Evolutionary conservation across 768 basidiomycete genomes (phyloP).

Genomic region (Boletus coccyginus): DNA sequence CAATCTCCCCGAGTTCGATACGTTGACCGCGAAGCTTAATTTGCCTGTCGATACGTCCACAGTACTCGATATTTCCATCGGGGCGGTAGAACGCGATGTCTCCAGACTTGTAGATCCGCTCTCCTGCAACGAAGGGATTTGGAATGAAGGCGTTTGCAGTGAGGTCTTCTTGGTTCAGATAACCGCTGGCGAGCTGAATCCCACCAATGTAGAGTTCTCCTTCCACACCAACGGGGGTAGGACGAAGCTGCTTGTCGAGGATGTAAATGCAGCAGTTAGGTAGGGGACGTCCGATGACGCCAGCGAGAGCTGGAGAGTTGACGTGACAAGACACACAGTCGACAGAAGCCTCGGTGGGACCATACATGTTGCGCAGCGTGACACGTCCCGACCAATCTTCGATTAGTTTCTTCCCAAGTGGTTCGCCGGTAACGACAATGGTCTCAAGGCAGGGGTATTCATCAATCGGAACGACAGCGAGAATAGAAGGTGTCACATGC

Average conservation of each 20-base stretch:
- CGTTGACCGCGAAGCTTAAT: conserved; percentile 34
- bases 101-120: conserved; percentile 31
- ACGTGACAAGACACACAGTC: conserved; percentile 29
- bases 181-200: conserved; percentile 20
- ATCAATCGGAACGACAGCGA: conserved; percentile 25
- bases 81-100: conserved; percentile 28
- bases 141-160: conserved; percentile 25
- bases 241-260: conserved; percentile 26
- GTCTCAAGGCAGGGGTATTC: conserved; percentile 28
- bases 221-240: conserved; percentile 29
- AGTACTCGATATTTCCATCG: conserved; percentile 31
- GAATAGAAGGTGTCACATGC: conserved; percentile 31
- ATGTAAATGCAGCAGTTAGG: conserved; percentile 30
- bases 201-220: conserved; percentile 24
- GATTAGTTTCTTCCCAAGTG: conserved; percentile 21
- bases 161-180: conserved; percentile 28
- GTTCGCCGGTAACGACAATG: conserved; percentile 26
- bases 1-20: conserved; percentile 33
- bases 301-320: conserved; percentile 14
- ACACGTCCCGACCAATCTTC: conserved; percentile 26
- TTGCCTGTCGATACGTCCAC: conserved; percentile 33
- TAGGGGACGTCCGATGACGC: conserved; percentile 31
- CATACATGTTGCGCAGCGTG: conserved; percentile 32
- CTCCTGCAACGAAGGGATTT: conserved; percentile 29
- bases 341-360: conserved; percentile 33